A percentile compares a stretch with the other conserved stretches of the same genome.
Evolutionary conservation across 805 yeast species (phyloP).

Genomic region (Diddensiella caesifluorescens): DNA sequence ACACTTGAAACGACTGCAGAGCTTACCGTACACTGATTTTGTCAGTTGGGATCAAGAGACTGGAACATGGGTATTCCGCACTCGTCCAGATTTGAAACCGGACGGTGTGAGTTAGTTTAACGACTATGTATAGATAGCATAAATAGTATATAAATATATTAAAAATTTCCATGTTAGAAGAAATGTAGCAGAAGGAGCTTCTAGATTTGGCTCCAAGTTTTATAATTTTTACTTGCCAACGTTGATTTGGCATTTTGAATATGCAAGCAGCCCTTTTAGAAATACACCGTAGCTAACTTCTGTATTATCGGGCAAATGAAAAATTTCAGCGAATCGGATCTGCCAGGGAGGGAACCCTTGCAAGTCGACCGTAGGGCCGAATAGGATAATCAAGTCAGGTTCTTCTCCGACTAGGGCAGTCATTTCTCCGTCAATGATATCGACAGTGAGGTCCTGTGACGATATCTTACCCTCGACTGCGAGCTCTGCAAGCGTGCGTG

Average conservation of each 20-base stretch:
- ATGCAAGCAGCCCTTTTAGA: constrained; percentile 43
- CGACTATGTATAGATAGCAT: not conserved
- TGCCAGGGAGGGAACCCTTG: constrained; percentile 99
- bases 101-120: not conserved
- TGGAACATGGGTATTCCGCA: constrained; percentile 38
- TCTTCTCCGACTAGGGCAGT: constrained; percentile 78
- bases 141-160: too few species aligned
- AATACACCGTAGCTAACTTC: constrained; percentile 78
- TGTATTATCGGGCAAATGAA: constrained; percentile 83
- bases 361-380: constrained; percentile 81
- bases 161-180: too few species aligned
- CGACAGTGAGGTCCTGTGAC: constrained; percentile 64
- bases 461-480: constrained; percentile 56
- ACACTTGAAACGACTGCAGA: constrained; percentile 64
- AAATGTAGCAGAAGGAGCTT: not conserved
- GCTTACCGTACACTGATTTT: constrained; percentile 55
- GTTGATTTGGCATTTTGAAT: constrained; percentile 76
- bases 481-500: constrained; percentile 78
- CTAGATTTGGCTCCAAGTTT: not conserved
- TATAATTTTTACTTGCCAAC: constrained; percentile 59
- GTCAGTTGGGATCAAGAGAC: constrained; percentile 69
- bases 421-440: constrained; percentile 52
- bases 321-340: constrained; percentile 80
- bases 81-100: not conserved
- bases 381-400: constrained; percentile 81